phyloP scores from a whole-genome alignment of 2,329 filamentous ascomycete species.

The Aspergillus pseudonomiae region DNA sequence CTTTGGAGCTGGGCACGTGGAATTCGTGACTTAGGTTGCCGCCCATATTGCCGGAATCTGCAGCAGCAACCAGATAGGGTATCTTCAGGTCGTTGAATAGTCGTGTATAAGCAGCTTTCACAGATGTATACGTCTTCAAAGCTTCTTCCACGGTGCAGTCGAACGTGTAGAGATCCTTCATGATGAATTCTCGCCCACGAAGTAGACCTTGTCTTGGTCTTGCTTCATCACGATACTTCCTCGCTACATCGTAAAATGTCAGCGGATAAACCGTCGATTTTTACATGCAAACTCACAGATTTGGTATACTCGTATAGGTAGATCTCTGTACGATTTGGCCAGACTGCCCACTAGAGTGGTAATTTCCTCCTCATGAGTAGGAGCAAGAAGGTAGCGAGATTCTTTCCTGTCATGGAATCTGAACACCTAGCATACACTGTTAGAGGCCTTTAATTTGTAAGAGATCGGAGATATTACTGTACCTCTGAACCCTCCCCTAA shows the following conservation, averaged over 20 bases:
- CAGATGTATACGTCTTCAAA: constrained; percentile 75
- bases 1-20: constrained; percentile 76
- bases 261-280: background rate
- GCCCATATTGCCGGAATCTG: constrained; percentile 95
- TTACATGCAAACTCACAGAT: constrained; percentile 62
- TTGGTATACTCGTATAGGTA: constrained; percentile 88
- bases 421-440: constrained; percentile 65
- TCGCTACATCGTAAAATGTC: constrained; percentile 52
- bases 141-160: constrained; percentile 71
- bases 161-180: constrained; percentile 99
- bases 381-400: constrained; percentile 74
- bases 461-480: constrained; percentile 10
- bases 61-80: constrained; percentile 81
- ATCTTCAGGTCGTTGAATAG: constrained; percentile 83
- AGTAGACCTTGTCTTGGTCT: constrained; percentile 86
- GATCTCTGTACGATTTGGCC: constrained; percentile 79
- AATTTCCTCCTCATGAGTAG: constrained; percentile 97
- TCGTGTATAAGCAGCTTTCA: constrained; percentile 71
- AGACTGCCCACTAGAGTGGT: constrained; percentile 75
- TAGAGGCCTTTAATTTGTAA: background rate
- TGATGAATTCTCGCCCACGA: constrained; percentile 86
- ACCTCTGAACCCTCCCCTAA: constrained; percentile 78
- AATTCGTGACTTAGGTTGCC: constrained; percentile 94
- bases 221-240: constrained; percentile 93
- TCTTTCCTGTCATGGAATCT: constrained; percentile 78